A percentile compares a stretch with the other conserved stretches of the same genome.
Evolutionary conservation across 768 basidiomycete genomes (phyloP).

Genomic region (Kwoniella europaea): DNA sequence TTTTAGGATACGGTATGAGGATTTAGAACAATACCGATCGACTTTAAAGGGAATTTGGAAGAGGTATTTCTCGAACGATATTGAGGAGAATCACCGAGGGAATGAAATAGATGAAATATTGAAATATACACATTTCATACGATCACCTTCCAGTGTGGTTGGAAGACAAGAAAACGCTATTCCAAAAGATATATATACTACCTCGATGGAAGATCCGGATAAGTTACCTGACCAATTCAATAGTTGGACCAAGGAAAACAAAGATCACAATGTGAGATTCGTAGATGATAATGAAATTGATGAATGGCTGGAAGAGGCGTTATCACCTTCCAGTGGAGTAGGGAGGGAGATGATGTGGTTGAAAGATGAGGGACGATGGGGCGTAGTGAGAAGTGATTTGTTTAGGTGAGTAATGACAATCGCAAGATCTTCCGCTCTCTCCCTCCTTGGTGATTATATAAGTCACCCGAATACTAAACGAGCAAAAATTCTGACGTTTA

Average conservation of each 20-base stretch:
- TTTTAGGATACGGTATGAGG: background rate
- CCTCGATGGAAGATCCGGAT: slow-evolving; percentile 16
- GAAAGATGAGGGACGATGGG: slow-evolving; percentile 7
- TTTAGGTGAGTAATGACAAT: slow-evolving; percentile 20
- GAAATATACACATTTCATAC: slow-evolving; percentile 16
- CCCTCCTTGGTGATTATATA: no score
- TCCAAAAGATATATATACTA: slow-evolving; percentile 40
- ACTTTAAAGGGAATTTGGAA: background rate
- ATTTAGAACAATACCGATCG: background rate
- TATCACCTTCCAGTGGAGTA: slow-evolving; percentile 13
- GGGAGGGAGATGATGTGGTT: slow-evolving; percentile 28
- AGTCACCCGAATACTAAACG: no score
- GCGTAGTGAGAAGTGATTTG: slow-evolving; percentile 32
- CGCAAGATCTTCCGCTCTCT: background rate
- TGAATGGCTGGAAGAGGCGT: slow-evolving; percentile 21
- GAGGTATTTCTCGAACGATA: background rate
- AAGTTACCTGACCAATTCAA: slow-evolving; percentile 38
- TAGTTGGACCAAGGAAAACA: slow-evolving; percentile 30
- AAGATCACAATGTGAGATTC: slow-evolving; percentile 28
- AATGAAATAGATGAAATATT: slow-evolving; percentile 10
- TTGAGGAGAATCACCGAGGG: background rate
- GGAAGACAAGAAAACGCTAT: background rate
- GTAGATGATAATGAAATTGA: slow-evolving; percentile 33
- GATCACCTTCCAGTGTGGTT: background rate
- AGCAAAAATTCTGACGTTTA: background rate